Conservation (phyloP, 2,329 filamentous ascomycete species). For the Phaeomoniella chlamydospora region DNA sequence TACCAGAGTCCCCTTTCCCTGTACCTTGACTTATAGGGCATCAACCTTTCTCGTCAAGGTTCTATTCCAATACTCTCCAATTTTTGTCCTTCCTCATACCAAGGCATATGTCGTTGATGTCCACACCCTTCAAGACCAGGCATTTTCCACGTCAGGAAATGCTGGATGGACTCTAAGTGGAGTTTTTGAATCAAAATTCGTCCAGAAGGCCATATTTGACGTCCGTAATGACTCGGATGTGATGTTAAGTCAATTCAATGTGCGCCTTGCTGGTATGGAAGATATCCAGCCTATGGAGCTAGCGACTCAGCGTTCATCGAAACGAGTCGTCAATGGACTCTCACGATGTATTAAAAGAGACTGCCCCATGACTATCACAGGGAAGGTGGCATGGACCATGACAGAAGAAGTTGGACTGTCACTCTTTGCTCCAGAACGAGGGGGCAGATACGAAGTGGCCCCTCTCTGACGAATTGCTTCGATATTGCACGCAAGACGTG, state of each 20-base stretch:
- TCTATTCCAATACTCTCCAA: conserved; percentile 25
- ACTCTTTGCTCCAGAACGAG: conserved; percentile 12
- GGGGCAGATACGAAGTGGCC: conserved; percentile 15
- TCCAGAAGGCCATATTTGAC: conserved; percentile 43
- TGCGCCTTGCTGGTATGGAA: conserved; percentile 29
- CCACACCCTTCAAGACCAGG: conserved; percentile 17
- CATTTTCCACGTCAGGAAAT: conserved; percentile 22
- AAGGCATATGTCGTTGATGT: conserved; percentile 31
- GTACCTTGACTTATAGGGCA: conserved; percentile 36
- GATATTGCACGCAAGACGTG: conserved; percentile 14
- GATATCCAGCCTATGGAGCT: conserved; percentile 45
- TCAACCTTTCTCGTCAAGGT: conserved; percentile 26
- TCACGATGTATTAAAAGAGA: conserved; percentile 22
- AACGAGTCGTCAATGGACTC: conserved; percentile 18
- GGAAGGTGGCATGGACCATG: conserved; percentile 9
- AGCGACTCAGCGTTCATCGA: conserved; percentile 15
- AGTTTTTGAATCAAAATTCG: conserved; percentile 28
- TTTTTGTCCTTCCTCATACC: conserved; percentile 8
- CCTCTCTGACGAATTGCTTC: conserved; percentile 11
- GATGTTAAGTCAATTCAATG: conserved; percentile 28
- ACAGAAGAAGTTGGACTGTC: conserved; percentile 10
- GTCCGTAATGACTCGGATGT: conserved; percentile 45
- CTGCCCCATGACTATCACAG: conserved; percentile 3
- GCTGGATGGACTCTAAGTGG: conserved; percentile 15
- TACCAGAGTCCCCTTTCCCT: no score